Percentiles rank a stretch among this genome's conserved stretches.
Conservation (phyloP, 2,329 filamentous ascomycete genomes). For the Ophiostoma novo-ulmi region DNA sequence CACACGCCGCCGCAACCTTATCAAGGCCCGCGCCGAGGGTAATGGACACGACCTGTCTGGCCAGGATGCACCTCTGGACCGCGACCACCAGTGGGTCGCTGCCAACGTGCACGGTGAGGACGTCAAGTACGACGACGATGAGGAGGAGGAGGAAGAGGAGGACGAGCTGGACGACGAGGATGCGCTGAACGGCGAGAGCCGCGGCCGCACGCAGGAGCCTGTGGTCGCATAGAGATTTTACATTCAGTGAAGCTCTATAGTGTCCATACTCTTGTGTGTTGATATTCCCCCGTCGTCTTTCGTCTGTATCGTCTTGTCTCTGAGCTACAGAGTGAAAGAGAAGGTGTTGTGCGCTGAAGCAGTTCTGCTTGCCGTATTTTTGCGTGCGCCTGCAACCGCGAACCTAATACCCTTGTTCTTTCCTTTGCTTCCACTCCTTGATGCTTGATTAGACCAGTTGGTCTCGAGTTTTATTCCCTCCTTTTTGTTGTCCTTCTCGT, state of each 20-base stretch:
- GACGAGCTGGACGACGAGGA: conserved; percentile 42
- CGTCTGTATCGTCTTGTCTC: conserved; percentile 1
- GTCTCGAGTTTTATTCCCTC: not conserved
- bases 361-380: conserved; percentile 6
- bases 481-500: not conserved
- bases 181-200: conserved; percentile 51
- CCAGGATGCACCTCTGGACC: conserved; percentile 74
- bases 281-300: not conserved
- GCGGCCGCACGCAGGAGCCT: conserved; percentile 51
- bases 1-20: conserved; percentile 71
- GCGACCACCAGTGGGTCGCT: conserved; percentile 79
- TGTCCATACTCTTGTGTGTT: not conserved
- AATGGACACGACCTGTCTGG: conserved; percentile 77
- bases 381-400: conserved; percentile 1
- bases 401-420: conserved; percentile 1
- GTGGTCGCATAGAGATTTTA: conserved; percentile 40
- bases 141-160: conserved; percentile 31
- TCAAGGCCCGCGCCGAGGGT: conserved; percentile 61
- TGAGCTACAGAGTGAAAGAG: not conserved
- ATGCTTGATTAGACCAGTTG: not conserved
- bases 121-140: conserved; percentile 55
- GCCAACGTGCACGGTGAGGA: conserved; percentile 65
- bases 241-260: not conserved
- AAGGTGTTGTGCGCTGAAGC: not conserved
- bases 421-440: not conserved